These are phyloP conservation scores for Colletotrichum camelliae DNA, from an alignment of 2,329 filamentous ascomycete species.

Conservation along the genomic window DNA sequence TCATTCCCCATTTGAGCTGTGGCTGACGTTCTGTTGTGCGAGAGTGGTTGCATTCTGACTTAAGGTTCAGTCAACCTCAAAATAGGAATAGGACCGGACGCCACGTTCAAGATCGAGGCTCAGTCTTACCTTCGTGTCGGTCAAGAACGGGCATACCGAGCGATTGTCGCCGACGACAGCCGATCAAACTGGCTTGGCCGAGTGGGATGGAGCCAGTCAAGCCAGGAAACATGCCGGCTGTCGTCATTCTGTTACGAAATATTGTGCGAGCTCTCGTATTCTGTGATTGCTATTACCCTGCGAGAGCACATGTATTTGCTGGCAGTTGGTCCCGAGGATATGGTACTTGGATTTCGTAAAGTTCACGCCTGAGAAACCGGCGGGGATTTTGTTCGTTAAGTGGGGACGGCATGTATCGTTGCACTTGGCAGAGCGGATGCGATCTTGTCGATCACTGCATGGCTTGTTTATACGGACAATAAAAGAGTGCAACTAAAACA, in stretches of 20 bases:
- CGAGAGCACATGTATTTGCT: not conserved
- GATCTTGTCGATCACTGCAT: not conserved
- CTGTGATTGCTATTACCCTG: not conserved
- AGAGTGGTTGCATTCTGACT: not conserved
- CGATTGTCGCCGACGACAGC: not conserved
- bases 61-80: not conserved
- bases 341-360: not conserved
- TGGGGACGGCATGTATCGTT: not conserved
- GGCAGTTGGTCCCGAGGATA: not conserved
- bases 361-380: not conserved
- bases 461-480: not conserved
- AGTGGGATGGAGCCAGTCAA: not conserved
- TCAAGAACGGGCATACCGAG: not conserved
- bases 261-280: not conserved
- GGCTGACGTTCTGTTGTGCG: not conserved
- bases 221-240: not conserved
- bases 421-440: not conserved
- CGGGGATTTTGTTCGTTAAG: not conserved
- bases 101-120: not conserved
- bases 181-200: not conserved
- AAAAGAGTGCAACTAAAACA: not conserved
- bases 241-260: not conserved
- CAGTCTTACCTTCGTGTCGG: not conserved
- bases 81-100: not conserved
- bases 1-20: not conserved